phyloP scores from a whole-genome alignment of 176 grass and related monocot species.

The Ensete ventricosum region DNA sequence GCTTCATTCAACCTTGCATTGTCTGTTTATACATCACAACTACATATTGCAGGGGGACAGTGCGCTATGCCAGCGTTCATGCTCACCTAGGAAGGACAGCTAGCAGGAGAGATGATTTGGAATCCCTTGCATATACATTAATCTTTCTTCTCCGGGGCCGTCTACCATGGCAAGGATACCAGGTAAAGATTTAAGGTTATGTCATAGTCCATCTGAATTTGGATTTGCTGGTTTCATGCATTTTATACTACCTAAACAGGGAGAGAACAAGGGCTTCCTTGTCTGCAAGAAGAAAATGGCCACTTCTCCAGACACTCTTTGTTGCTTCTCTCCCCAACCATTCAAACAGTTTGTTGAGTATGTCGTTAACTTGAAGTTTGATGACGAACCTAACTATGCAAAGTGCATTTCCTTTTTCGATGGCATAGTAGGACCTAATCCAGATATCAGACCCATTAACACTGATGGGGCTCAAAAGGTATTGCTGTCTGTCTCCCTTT shows the following conservation, averaged over 20 bases:
- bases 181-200: constrained; percentile 33
- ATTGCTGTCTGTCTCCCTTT: constrained; percentile 19
- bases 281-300: constrained; percentile 99
- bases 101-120: constrained; percentile 98
- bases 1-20: neutral
- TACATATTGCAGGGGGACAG: constrained; percentile 73
- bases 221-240: constrained; percentile 13
- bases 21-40: neutral
- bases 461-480: constrained; percentile 99
- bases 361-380: constrained; percentile 99
- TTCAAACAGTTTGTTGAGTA: constrained; percentile 93
- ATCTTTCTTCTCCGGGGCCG: constrained; percentile 89
- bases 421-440: constrained; percentile 84
- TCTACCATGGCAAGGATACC: constrained; percentile 99
- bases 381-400: constrained; percentile 95
- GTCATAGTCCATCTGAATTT: constrained; percentile 9
- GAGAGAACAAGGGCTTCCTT: constrained; percentile 96
- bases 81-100: constrained; percentile 91
- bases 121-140: constrained; percentile 96
- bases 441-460: constrained; percentile 92
- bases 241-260: constrained; percentile 32
- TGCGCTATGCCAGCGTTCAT: constrained; percentile 97
- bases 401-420: constrained; percentile 94
- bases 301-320: constrained; percentile 81
- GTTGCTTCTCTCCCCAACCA: constrained; percentile 71